Base-by-base conservation (phyloP, 352 stramenopile genomes). In the Globisporangium yorkense region DNA sequence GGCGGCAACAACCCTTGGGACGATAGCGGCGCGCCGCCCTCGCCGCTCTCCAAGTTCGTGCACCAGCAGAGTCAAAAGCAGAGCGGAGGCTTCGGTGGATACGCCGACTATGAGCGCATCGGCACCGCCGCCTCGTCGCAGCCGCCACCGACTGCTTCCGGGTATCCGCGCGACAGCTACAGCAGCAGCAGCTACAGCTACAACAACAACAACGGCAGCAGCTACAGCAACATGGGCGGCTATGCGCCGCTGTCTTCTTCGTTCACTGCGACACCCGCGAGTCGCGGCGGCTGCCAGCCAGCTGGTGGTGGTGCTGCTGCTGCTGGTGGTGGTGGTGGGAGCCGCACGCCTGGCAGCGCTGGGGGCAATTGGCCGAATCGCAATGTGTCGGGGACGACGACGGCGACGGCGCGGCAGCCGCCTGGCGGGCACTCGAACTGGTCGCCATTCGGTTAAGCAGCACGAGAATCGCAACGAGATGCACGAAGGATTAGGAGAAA, bases 11-110 rank as follows among this genome's bases (percentile, higher is more conserved):
- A 50, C 35, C 50, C 57, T 18, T 63, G 46, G 41, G 57, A 58
- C 8, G 57, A 58, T 21, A 20, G 27, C 29, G 24, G 29, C 20
- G 65, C 62, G 3, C 77, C 78, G 20, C 68, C 72, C 9, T 92
- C 82, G 8, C 82, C 82, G 27, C 66, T 92, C 41, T 79, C 82
- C 50, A 92, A 89, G 51, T 76, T 92, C 48, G 75, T 92, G 63
- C 70, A 82, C 52, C 75, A 88, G 65, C 77, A 91, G 29, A 59
- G 58, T 40, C 49, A 70, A 48, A 53, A 60, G 50, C 54, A 59
- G 27, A n/a, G 40, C 41, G 31, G 33, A 5, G 41, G 29, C 9
- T 44, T 31, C 8, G 33, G 47, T 21, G 60, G 63, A 10, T 67
- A 67, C 44, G 61, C 63, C 12, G 33, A 67, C 35, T 67, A 67